These are phyloP conservation scores for Coffea canephora DNA, from an alignment of 257 asterid genomes.

Conservation along the genomic window DNA sequence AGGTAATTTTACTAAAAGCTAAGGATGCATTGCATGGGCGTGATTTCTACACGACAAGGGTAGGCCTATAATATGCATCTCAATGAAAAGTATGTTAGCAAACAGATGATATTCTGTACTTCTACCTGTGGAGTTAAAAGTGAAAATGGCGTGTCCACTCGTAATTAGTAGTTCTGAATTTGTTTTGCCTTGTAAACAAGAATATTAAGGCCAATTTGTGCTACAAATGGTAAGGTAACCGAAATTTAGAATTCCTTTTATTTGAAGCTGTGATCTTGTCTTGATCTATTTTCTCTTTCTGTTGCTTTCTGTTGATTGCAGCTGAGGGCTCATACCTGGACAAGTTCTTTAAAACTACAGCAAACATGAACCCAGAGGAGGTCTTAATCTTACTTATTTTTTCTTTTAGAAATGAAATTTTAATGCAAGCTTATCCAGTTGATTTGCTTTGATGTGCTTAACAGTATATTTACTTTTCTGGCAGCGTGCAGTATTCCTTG, in stretches of 20 bases:
- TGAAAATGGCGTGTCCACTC: too few species aligned
- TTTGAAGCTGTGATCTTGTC: neutral
- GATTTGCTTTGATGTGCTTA: conserved; percentile 12
- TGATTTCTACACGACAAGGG: neutral
- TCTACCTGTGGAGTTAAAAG: neutral
- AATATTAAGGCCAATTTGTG: neutral
- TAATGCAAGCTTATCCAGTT: conserved; percentile 1
- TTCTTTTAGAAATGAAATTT: neutral
- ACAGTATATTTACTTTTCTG: neutral
- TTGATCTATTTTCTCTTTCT: neutral
- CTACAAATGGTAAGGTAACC: neutral
- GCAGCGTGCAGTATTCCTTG: conserved; percentile 92
- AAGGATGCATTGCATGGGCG: neutral
- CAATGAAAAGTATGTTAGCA: too few species aligned
- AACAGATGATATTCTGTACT: neutral
- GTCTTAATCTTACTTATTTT: conserved; percentile 29
- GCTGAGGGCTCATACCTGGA: conserved; percentile 86
- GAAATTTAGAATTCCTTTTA: neutral
- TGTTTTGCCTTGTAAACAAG: neutral
- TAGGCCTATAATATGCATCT: neutral
- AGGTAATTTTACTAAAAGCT: neutral
- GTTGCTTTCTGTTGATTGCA: conserved; percentile 32
- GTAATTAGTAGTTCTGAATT: too few species aligned
- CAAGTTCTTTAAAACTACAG: conserved; percentile 78
- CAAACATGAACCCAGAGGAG: conserved; percentile 70